Evolutionary conservation across 106 monocot species (phyloP).

Genomic region (Hemerocallis citrina): DNA sequence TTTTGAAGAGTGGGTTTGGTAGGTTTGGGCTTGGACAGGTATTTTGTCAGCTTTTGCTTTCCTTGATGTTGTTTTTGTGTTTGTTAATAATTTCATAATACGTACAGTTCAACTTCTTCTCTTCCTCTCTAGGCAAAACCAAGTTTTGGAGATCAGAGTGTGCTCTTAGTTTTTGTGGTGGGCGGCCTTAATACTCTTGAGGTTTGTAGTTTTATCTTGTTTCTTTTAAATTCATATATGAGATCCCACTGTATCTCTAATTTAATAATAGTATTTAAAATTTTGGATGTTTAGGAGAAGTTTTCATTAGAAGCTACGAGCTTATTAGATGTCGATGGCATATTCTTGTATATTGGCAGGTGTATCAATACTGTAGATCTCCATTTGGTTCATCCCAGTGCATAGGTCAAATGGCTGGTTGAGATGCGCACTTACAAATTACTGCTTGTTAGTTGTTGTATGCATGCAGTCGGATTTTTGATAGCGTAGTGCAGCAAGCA

Average conservation of each 20-base stretch:
- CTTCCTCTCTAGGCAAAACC: constrained; percentile 74
- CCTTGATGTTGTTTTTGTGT: constrained; percentile 8
- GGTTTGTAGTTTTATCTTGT: constrained; percentile 36
- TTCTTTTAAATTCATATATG: neutral
- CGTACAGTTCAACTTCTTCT: neutral
- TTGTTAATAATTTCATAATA: neutral
- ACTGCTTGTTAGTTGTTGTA: too few relatives aligned
- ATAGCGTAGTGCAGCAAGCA: too few relatives aligned
- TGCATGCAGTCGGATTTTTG: too few relatives aligned
- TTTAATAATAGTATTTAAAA: too few relatives aligned
- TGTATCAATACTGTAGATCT: too few relatives aligned
- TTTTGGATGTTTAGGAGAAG: too few relatives aligned
- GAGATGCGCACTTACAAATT: too few relatives aligned
- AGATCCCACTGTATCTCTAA: neutral
- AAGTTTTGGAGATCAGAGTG: constrained; percentile 63
- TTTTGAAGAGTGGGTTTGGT: constrained; percentile 94
- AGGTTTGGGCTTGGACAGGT: constrained; percentile 99
- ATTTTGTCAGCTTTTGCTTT: constrained; percentile 6
- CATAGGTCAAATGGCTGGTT: too few relatives aligned
- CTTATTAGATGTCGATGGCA: too few relatives aligned
- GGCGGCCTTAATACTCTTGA: constrained; percentile 81
- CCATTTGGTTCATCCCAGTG: too few relatives aligned
- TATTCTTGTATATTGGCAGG: too few relatives aligned
- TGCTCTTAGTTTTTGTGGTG: constrained; percentile 79
- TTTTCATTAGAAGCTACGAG: too few relatives aligned